A percentile compares a stretch with the other conserved stretches of the same genome.
These are phyloP conservation scores for Thelonectria rubi DNA, from an alignment of 2,329 filamentous ascomycete genomes.

Conservation along the genomic window DNA sequence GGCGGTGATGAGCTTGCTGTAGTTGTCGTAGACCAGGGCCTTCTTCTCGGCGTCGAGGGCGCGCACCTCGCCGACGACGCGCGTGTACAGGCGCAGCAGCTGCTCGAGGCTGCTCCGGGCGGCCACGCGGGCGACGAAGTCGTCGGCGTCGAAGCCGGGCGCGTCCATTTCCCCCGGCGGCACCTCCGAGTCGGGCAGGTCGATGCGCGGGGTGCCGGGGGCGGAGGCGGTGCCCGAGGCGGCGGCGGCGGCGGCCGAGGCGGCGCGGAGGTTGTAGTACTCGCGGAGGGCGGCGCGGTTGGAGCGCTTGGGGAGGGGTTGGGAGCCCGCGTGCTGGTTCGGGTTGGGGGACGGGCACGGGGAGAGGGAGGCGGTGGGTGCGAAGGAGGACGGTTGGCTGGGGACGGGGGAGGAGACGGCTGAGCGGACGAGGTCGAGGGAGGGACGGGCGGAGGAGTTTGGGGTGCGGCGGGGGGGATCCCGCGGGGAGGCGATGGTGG, in stretches of 20 bases:
- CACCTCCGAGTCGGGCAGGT: constrained; percentile 63
- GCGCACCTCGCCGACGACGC: constrained; percentile 80
- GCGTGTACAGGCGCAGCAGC: constrained; percentile 74
- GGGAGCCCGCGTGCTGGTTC: constrained; percentile 45
- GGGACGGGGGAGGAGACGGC: constrained; percentile 62
- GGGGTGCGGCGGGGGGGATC: constrained; percentile 69
- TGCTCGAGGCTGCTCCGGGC: constrained; percentile 72
- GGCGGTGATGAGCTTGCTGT: constrained; percentile 94
- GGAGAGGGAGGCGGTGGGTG: constrained; percentile 23
- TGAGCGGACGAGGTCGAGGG: constrained; percentile 72
- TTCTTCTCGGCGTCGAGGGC: constrained; percentile 96
- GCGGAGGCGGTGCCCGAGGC: not conserved
- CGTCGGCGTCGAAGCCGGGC: constrained; percentile 75
- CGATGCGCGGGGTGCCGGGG: constrained; percentile 50
- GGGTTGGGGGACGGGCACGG: constrained; percentile 12
- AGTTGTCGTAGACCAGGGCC: constrained; percentile 97
- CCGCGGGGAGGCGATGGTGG: constrained; percentile 71
- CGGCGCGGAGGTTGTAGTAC: constrained; percentile 82
- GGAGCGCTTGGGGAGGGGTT: constrained; percentile 57
- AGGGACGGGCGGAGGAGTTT: constrained; percentile 79
- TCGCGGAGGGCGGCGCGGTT: constrained; percentile 91
- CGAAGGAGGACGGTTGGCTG: constrained; percentile 32
- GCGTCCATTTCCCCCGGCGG: constrained; percentile 77
- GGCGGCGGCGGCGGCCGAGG: constrained; percentile 48
- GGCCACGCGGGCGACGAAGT: constrained; percentile 70